Base-by-base conservation (phyloP, 768 basidiomycete genomes). In the Suillus brevipes region DNA sequence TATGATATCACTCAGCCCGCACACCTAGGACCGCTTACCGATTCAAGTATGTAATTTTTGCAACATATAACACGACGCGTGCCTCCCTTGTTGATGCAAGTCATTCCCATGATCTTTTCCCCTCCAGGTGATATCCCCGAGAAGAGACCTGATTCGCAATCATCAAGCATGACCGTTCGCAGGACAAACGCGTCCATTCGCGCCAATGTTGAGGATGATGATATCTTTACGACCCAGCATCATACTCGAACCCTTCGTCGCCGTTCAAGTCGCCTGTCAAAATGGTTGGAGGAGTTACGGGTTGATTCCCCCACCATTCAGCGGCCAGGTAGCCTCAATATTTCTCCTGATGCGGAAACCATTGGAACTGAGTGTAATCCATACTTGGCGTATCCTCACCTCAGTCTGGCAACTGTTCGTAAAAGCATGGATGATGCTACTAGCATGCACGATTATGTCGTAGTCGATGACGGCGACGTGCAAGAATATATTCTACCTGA, bases 281-380 rank as follows among this genome's bases (percentile, higher is more conserved):
- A 72, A n/a, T 84, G 83, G 82, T 75, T 84, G 20, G 73, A 70
- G 3, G 83, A 83, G 25, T 78, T 82, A 61, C 79, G 77, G 62
- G 59, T 69, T 31, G 71, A 68, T 43, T 65, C 70, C 12, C 59
- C 67, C 18, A 65, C 70, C 53, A 53, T 66, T 43, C 62, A 68
- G n/a, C 55, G 23, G 10, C 49, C 49, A 10, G 71, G 70, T 38
- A 59, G 67, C 43, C 60, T 67, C 36, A 67, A 70, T 64, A 64
- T 71, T 43, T 67, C 66, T 12, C 65, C 63, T 45, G 64, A 74
- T 40, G 67, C 68, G 45, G 71, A 72, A 61, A 72, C 69, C 58
- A 49, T 72, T 20, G 75, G 75, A 36, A 74, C 78, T 20, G 67
- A 59, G 36, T 71, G 77, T 60, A 73, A 79, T 61, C 79, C 80